A percentile compares a stretch with the other conserved stretches of the same genome.
These are phyloP conservation scores for Xerocomellus intermedius DNA, from an alignment of 768 basidiomycete genomes.

Conservation along the genomic window DNA sequence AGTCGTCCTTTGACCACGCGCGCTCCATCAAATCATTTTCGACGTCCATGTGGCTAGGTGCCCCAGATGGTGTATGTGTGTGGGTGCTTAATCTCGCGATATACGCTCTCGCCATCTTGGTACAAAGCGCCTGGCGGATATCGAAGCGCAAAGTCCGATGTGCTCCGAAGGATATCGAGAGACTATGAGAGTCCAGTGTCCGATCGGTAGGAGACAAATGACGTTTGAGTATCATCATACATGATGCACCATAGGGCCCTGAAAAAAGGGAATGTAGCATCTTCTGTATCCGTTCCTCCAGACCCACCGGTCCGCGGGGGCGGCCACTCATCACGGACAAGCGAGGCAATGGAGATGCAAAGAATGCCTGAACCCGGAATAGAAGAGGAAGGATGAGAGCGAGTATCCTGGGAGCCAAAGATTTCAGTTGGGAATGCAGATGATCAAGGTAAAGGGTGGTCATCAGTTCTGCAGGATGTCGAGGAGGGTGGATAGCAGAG, in stretches of 20 bases:
- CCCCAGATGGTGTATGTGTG: constrained; percentile 58
- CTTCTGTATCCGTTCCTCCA: constrained; percentile 59
- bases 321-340: constrained; percentile 51
- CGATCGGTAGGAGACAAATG: constrained; percentile 46
- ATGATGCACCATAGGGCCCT: constrained; percentile 64
- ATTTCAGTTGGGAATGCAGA: constrained; percentile 59
- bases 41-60: constrained; percentile 56
- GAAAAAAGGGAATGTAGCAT: constrained; percentile 55
- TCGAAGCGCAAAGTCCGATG: constrained; percentile 61
- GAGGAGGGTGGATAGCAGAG: constrained; percentile 31
- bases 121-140: constrained; percentile 58
- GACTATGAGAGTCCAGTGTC: constrained; percentile 22
- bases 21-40: constrained; percentile 66
- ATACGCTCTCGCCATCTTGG: constrained; percentile 65
- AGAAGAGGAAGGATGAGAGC: constrained; percentile 62
- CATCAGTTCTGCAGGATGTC: constrained; percentile 62
- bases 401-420: constrained; percentile 54
- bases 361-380: constrained; percentile 68
- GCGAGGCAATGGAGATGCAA: constrained; percentile 64
- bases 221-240: constrained; percentile 59
- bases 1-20: constrained; percentile 70
- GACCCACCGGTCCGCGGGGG: constrained; percentile 29
- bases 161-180: constrained; percentile 53
- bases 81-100: constrained; percentile 53
- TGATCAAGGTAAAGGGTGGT: constrained; percentile 62